Evolutionary conservation across 768 basidiomycete species (phyloP).

Genomic region (Candolleomyces efflorescens): DNA sequence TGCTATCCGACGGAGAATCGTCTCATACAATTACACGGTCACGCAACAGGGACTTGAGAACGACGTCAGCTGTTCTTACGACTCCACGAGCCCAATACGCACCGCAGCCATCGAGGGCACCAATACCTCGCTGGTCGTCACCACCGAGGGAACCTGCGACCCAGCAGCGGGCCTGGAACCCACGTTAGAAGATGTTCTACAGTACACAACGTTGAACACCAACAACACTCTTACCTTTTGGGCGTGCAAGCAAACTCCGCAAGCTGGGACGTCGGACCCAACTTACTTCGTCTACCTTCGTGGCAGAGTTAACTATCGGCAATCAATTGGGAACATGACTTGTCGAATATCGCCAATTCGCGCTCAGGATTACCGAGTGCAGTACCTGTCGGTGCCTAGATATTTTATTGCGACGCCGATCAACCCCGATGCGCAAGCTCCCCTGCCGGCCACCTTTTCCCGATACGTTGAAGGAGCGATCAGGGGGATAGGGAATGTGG

Average conservation of each 20-base stretch:
- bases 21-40: neutral
- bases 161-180: neutral
- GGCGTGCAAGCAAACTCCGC: constrained; percentile 11
- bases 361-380: constrained; percentile 14
- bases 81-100: neutral
- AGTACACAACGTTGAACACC: neutral
- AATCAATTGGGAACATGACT: constrained; percentile 14
- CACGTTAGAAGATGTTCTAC: neutral
- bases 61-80: neutral
- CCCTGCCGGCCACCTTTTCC: neutral
- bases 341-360: constrained; percentile 15
- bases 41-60: neutral
- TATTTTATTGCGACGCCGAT: neutral
- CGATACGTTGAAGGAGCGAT: constrained; percentile 1
- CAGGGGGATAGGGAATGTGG: neutral
- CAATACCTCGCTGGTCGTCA: neutral
- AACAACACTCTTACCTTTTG: constrained; percentile 8
- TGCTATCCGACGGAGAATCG: neutral
- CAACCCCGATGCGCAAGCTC: neutral
- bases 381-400: constrained; percentile 8
- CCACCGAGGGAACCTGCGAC: neutral
- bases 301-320: constrained; percentile 5
- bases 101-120: neutral
- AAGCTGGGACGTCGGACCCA: neutral
- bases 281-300: constrained; percentile 13